Base-by-base conservation (phyloP, 192 early-diverging fungal species). In the Entomortierella lignicola region DNA sequence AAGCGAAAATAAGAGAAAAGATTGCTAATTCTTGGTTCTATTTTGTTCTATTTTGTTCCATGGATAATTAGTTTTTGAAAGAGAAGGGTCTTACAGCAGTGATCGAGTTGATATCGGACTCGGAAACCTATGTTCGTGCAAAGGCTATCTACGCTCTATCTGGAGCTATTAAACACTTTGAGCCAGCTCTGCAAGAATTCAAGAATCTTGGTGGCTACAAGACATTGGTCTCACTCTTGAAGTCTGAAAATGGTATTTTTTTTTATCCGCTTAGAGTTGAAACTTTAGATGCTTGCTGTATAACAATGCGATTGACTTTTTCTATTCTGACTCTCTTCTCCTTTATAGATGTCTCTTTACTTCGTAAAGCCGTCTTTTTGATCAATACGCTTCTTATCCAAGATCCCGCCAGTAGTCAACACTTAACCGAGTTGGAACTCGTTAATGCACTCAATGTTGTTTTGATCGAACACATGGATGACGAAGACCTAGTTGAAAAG, bases 101-200 rank as follows among this genome's bases (percentile, higher is more conserved):
- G 13, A 67, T 92, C 29, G 63, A 60, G 0, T 63, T 92, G 6
- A 68, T 94, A 20, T 47, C 60, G 4, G 80, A 85, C 11, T 57
- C 69, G 31, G 84, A 84, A 10, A 63, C 43, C 2, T 67, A 73
- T 23, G 87, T 91, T 31, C 87, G 87, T 32, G 77, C 83, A n/a
- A 94, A 94, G 63, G 91, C 91, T 15, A 71, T 89, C 20, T 92
- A 92, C 82, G 92, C 91, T 54, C 79, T 92, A 18, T 92, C 90
- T 50, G 87, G 91, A 26, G 84, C 86, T 42, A 81, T 94, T 29
- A 89, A 92, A 32, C 82, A 90, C 30, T 88, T 81, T 44, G 63
- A 75, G 23, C 69, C 80, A 18, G 92, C 87, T 12, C 67, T 92
- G 27, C 69, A 80, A 0, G 85, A 88, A 71, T 90, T 94, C 63